Evolutionary conservation across 345 rosid species (phyloP), one percentile per base, ranked within the genome.

Genomic region (Gossypium herbaceum): DNA sequence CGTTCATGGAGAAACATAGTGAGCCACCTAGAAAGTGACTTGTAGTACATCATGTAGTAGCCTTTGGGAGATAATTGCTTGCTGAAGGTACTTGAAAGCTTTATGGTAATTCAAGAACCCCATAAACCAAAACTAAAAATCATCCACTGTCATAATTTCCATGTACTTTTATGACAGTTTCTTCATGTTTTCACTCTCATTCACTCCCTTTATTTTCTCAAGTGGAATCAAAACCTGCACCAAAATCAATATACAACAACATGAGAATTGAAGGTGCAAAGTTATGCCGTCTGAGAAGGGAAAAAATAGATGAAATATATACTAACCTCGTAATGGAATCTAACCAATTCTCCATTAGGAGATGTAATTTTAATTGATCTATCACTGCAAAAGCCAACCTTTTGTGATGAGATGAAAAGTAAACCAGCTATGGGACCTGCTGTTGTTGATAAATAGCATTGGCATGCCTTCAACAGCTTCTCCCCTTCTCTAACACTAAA

Each of bases 51-150:
- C 73, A 63, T 81, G 73, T 9, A 54, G 41, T 60, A 73, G 52
- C 73, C 73, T 68, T 66, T 78, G 76, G 63, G 84, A 81, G 44
- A 83, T 29, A 29, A 29, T 63, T 16, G 92, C 88, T 25, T 81
- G 86, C 75, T 86, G 87, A 70, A 93, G 88, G 73, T 75, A 73
- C 59, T 83, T 86, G 78, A 87, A 79, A 72, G 97, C 89, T 80
- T 88, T 94, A 79, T 89, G 89, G 71, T 85, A 80, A 75, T 88
- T 92, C 41, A 85, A 62, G 84, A 94, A 92, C 0, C 97, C 98
- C 93, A 94, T 89, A 67, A 94, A 91, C 97, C 97, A 92, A 89
- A 94, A 94, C 67, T 92, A 94, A 48, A 87, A 92, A 74, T 63
- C 75, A 63, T 94, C 97, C 1, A 81, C 85, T 0, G 97, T 94